A percentile compares a stretch with the other conserved stretches of the same genome.
Evolutionary conservation across 768 basidiomycete genomes (phyloP).

Genomic region (Termitomyces eurrhizus): DNA sequence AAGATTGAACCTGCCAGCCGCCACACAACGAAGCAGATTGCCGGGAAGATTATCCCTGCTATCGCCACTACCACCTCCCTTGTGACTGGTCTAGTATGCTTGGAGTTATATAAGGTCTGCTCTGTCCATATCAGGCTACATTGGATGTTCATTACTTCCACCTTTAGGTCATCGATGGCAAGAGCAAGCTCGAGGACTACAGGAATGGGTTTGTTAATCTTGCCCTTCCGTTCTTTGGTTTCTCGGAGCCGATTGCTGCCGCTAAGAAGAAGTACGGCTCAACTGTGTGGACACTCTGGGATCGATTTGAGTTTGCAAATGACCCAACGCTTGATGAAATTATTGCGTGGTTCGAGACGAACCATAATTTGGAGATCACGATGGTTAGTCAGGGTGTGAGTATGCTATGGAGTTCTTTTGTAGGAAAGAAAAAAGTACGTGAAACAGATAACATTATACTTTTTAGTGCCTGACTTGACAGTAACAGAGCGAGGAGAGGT

Average conservation of each 20-base stretch:
- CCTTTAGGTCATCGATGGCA: conserved; percentile 86
- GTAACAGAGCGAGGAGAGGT: conserved; percentile 75
- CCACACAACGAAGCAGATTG: conserved; percentile 95
- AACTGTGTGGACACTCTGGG: conserved; percentile 97
- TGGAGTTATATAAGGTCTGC: conserved; percentile 92
- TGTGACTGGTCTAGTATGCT: conserved; percentile 91
- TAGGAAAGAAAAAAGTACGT: conserved; percentile 87
- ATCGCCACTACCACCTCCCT: conserved; percentile 98
- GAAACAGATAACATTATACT: too few relatives aligned
- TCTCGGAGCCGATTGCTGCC: conserved; percentile 94
- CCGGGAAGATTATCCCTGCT: conserved; percentile 98
- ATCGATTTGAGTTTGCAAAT: conserved; percentile 89
- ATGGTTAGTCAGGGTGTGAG: conserved; percentile 99
- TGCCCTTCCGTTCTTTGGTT: conserved; percentile 97
- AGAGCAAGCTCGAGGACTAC: conserved; percentile 89
- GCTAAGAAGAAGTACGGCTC: conserved; percentile 83
- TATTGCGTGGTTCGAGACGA: conserved; percentile 75
- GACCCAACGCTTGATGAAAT: conserved; percentile 88
- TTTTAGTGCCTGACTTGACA: neutral
- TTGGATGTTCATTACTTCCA: conserved; percentile 1
- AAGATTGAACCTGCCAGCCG: conserved; percentile 81
- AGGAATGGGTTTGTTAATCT: conserved; percentile 99
- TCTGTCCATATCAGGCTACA: neutral
- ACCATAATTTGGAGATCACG: conserved; percentile 82
- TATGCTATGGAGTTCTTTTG: conserved; percentile 96